phyloP scores from a whole-genome alignment of 108 stramenopile species.

The Fistulifera solaris region DNA sequence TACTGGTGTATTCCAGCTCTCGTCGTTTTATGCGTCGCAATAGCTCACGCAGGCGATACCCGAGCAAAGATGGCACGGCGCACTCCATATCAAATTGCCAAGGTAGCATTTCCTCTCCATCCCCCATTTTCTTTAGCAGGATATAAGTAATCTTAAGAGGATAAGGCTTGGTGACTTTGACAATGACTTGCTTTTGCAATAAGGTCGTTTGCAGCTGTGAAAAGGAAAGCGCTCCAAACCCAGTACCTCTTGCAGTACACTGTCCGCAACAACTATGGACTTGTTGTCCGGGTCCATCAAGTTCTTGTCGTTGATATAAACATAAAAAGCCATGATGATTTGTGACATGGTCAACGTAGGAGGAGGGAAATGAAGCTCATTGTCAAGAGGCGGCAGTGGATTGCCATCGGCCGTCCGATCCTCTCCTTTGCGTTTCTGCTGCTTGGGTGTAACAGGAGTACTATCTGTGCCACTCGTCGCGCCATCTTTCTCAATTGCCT shows the following conservation, averaged over 20 bases:
- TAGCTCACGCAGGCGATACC: slow-evolving; percentile 51
- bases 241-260: slow-evolving; percentile 41
- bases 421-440: slow-evolving; percentile 5
- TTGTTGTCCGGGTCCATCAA: slow-evolving; percentile 46
- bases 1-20: slow-evolving; percentile 71
- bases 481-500: not conserved
- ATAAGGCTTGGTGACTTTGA: slow-evolving; percentile 9
- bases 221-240: slow-evolving; percentile 59
- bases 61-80: slow-evolving; percentile 53
- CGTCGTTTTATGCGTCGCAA: slow-evolving; percentile 66
- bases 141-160: slow-evolving; percentile 34
- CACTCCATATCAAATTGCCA: slow-evolving; percentile 60
- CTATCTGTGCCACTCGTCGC: not conserved
- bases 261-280: slow-evolving; percentile 52
- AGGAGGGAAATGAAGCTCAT: slow-evolving; percentile 50
- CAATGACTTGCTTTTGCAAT: slow-evolving; percentile 38
- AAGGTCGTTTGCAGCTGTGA: slow-evolving; percentile 39
- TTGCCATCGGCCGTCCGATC: not conserved
- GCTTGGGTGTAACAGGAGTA: not conserved
- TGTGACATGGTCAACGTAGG: slow-evolving; percentile 58
- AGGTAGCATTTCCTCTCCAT: slow-evolving; percentile 11
- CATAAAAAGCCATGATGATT: slow-evolving; percentile 41
- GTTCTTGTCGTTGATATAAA: slow-evolving; percentile 48
- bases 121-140: slow-evolving; percentile 12
- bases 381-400: slow-evolving; percentile 19